Evolutionary conservation across 352 stramenopile genomes (phyloP).

Genomic region (Phytophthora cryptogea): DNA sequence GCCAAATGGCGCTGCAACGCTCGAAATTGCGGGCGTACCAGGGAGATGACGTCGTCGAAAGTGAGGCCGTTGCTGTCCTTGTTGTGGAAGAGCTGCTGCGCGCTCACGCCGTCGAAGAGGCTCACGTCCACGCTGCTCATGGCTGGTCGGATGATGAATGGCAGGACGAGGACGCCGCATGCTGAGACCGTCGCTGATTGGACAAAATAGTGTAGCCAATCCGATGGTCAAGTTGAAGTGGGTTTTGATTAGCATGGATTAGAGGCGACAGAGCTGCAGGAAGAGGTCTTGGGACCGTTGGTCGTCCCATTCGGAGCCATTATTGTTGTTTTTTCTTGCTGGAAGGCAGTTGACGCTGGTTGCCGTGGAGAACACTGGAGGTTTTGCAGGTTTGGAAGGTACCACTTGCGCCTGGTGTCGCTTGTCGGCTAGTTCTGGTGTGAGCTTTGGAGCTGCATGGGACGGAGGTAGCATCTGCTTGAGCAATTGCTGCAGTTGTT

Average conservation of each 20-base stretch:
- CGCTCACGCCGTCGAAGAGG: slow-evolving; percentile 70
- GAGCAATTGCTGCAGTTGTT: slow-evolving; percentile 59
- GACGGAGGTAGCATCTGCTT: slow-evolving; percentile 46
- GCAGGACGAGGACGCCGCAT: slow-evolving; percentile 7
- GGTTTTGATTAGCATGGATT: slow-evolving; percentile 5
- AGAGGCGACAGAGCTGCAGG: slow-evolving; percentile 60
- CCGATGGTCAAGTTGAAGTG: slow-evolving; percentile 27
- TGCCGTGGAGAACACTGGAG: neutral
- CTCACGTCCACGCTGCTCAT: slow-evolving; percentile 38
- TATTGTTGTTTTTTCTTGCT: slow-evolving; percentile 13
- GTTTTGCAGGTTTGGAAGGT: slow-evolving; percentile 15
- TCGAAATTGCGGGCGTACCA: slow-evolving; percentile 44
- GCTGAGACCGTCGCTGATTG: slow-evolving; percentile 12
- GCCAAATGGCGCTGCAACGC: neutral
- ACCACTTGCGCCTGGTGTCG: slow-evolving; percentile 11
- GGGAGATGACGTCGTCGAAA: slow-evolving; percentile 87
- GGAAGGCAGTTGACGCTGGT: slow-evolving; percentile 1
- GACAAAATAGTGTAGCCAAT: slow-evolving; percentile 17
- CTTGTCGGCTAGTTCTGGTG: neutral
- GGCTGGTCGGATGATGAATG: slow-evolving; percentile 7
- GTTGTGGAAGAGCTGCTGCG: slow-evolving; percentile 69
- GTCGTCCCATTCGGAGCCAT: slow-evolving; percentile 52
- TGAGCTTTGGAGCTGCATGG: slow-evolving; percentile 4
- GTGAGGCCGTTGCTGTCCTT: slow-evolving; percentile 77
- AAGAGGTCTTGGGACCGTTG: slow-evolving; percentile 65